Conservation (phyloP, 2,329 filamentous ascomycete genomes). For the Verticillium zaregamsianum region DNA sequence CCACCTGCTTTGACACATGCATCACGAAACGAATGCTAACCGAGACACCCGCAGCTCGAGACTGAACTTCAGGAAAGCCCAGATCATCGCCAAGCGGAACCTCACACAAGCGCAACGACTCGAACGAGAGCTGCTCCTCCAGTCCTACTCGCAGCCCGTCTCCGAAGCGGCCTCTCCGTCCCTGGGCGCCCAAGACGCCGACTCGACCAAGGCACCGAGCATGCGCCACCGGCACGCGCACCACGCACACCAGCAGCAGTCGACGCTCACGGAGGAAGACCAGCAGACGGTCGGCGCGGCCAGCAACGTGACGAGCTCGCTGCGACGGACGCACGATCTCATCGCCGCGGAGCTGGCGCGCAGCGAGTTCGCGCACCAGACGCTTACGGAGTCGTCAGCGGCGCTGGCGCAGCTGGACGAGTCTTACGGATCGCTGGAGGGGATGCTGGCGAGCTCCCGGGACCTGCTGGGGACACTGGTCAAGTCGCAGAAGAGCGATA, state of each 20-base stretch:
- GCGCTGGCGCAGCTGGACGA: conserved; percentile 78
- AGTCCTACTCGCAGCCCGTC: conserved; percentile 50
- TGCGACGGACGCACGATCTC: conserved; percentile 80
- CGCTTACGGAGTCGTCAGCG: conserved; percentile 76
- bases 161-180: conserved; percentile 26
- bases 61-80: conserved; percentile 73
- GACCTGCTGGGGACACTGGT: conserved; percentile 75
- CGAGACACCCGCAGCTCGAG: conserved; percentile 40
- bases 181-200: conserved; percentile 11
- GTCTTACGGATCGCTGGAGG: conserved; percentile 75
- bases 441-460: conserved; percentile 68
- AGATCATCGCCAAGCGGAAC: conserved; percentile 72
- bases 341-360: conserved; percentile 81
- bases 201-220: conserved; percentile 14
- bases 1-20: too few relatives aligned
- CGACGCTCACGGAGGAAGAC: conserved; percentile 56
- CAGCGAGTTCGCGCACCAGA: conserved; percentile 86
- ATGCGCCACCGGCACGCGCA: conserved; percentile 23
- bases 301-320: conserved; percentile 76
- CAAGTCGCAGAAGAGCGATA: conserved; percentile 89
- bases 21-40: conserved; percentile 2
- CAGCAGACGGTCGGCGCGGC: conserved; percentile 72
- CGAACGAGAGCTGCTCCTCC: conserved; percentile 73
- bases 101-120: conserved; percentile 68
- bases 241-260: conserved; percentile 28